A percentile compares a stretch with the other conserved stretches of the same genome.
These are phyloP conservation scores for Zygosaccharomyces pseudorouxii DNA, from an alignment of 805 yeast species.

Conservation along the genomic window DNA sequence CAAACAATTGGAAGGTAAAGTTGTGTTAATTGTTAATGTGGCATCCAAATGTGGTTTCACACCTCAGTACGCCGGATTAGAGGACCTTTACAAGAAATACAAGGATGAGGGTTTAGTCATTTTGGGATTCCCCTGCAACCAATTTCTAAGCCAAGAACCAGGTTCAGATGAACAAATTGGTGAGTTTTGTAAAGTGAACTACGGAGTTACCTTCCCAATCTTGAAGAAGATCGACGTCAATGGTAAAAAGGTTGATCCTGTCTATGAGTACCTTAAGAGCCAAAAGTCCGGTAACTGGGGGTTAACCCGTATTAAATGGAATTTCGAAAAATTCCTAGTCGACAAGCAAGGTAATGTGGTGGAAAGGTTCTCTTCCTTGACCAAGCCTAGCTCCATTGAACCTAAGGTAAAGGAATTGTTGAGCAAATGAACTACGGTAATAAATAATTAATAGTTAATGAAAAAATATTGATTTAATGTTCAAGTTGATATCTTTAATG, in stretches of 20 bases:
- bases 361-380: conserved; percentile 58
- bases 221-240: conserved; percentile 85
- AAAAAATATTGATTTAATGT: background rate
- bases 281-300: conserved; percentile 58
- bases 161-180: conserved; percentile 64
- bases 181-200: conserved; percentile 68
- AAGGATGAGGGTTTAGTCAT: conserved; percentile 58
- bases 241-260: conserved; percentile 75
- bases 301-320: conserved; percentile 70
- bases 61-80: conserved; percentile 70
- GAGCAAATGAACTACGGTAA: conserved; percentile 11
- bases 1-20: conserved; percentile 64
- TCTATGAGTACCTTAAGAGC: conserved; percentile 69
- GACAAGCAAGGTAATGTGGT: conserved; percentile 53
- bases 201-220: conserved; percentile 88
- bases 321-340: conserved; percentile 67
- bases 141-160: conserved; percentile 79
- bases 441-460: background rate
- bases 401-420: conserved; percentile 56
- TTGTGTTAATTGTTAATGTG: conserved; percentile 77
- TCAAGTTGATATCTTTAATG: background rate
- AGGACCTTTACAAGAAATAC: conserved; percentile 61
- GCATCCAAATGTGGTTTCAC: conserved; percentile 83
- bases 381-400: conserved; percentile 61
- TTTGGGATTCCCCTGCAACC: conserved; percentile 88